phyloP scores from a whole-genome alignment of 805 yeast genomes.

The Teunomyces barrocoloradensis region DNA sequence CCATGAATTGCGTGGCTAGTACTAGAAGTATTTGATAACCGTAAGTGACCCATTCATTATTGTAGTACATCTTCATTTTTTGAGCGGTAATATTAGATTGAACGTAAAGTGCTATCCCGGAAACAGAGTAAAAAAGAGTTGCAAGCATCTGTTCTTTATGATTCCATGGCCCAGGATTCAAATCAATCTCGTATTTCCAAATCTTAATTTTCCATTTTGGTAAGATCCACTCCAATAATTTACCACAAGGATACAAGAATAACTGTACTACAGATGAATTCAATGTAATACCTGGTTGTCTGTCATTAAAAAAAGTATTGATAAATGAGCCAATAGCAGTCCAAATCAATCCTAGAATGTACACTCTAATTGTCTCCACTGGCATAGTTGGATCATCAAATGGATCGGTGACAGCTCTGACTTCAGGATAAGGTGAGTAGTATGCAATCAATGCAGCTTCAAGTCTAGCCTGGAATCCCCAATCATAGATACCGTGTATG shows the following conservation, averaged over 20 bases:
- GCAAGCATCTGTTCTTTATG: conserved; percentile 65
- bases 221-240: conserved; percentile 24
- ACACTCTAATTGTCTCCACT: conserved; percentile 46
- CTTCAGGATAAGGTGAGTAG: conserved; percentile 43
- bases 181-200: conserved; percentile 11
- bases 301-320: conserved; percentile 53
- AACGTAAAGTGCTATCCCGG: conserved; percentile 24
- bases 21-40: conserved; percentile 14
- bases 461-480: conserved; percentile 32
- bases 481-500: conserved; percentile 17
- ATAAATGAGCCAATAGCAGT: conserved; percentile 54
- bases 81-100: conserved; percentile 18
- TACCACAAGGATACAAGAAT: conserved; percentile 46
- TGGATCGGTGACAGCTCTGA: conserved; percentile 39
- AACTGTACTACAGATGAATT: conserved; percentile 45
- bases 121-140: conserved; percentile 41
- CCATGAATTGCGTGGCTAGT: conserved; percentile 14
- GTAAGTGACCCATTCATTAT: conserved; percentile 20
- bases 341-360: conserved; percentile 51
- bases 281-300: conserved; percentile 51
- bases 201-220: conserved; percentile 31
- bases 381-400: conserved; percentile 33
- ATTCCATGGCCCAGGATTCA: conserved; percentile 66
- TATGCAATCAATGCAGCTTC: conserved; percentile 39
- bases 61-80: conserved; percentile 23